Evolutionary conservation across 108 stramenopile genomes (phyloP).

Genomic region (Schizochytrium sp.): DNA sequence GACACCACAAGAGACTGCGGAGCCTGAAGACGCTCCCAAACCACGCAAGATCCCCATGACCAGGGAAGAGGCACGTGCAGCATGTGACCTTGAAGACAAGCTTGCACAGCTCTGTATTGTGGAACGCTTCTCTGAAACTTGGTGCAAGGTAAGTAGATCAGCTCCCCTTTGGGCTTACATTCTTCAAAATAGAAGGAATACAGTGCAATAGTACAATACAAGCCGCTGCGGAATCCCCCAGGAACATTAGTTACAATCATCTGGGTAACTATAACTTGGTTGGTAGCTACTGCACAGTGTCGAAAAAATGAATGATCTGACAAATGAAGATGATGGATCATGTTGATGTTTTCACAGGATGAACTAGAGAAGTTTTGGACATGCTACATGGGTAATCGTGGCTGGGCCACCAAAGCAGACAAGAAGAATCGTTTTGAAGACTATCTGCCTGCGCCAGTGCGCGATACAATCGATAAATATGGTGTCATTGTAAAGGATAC

Average conservation of each 20-base stretch:
- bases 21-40: background rate
- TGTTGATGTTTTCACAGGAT: background rate
- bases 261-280: too few species aligned
- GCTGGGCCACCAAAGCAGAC: background rate
- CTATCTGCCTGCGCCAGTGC: constrained; percentile 1
- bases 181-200: too few species aligned
- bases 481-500: background rate
- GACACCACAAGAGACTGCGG: too few species aligned
- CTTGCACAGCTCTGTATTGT: background rate
- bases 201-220: too few species aligned
- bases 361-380: background rate
- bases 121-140: constrained; percentile 6
- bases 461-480: background rate
- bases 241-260: too few species aligned
- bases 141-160: constrained; percentile 4
- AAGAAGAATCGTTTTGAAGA: background rate
- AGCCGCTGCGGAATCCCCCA: too few species aligned
- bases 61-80: background rate
- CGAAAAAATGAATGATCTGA: too few species aligned
- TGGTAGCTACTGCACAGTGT: too few species aligned
- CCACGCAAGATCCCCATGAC: background rate
- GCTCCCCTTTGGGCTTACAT: too few species aligned
- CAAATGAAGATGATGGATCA: background rate
- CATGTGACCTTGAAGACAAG: background rate
- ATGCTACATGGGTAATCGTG: constrained; percentile 9